Base-by-base conservation (phyloP, 73 alveolate genomes). In the Paramecium bursaria region DNA sequence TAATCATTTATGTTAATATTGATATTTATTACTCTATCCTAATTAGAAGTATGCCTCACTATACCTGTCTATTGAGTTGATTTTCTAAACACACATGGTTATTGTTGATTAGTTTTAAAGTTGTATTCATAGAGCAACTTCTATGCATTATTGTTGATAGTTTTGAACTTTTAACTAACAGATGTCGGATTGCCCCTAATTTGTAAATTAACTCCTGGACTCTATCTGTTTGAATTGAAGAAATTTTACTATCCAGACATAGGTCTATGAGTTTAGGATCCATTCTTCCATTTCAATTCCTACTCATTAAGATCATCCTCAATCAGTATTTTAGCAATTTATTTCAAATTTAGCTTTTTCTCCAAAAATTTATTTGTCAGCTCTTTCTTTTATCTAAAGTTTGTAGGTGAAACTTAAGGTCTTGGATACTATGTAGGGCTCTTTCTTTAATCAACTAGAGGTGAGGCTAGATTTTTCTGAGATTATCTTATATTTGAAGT, bases 201-300 rank as follows among this genome's bases (percentile, higher is more conserved):
- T 47, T 30, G 2, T 6, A 39, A 31, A 13, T 42, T 35, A 67
- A 39, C 17, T 21, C 27, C 49, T 14, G 82, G 82, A 19, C 82
- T 67, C 17, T 67, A 39, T 67, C 82, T 31, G 23, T 67, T 47
- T 3, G 82, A 67, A 67, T n/a, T n/a, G n/a, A 67, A 67, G 19
- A 67, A 67, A 67, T 67, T 67, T 42, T 67, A 26, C 33, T 53
- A 39, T 3, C 82, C 82, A 5, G 82, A 67, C 7, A 67, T 67
- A 14, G 82, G 82, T 0, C 82, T 44, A 67, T 67, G 82, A 3
- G 82, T 67, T 31, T 25, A 19, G 1, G 82, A 42, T 2, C 82
- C 82, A 39, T 67, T 67, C 50, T 67, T 67, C 82, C 82, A 67
- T 39, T 67, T 67, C 3, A 2, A 31, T 30, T 67, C 82, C 6